Conservation (phyloP, 2,329 filamentous ascomycete genomes). For the Penicillium sp. region DNA sequence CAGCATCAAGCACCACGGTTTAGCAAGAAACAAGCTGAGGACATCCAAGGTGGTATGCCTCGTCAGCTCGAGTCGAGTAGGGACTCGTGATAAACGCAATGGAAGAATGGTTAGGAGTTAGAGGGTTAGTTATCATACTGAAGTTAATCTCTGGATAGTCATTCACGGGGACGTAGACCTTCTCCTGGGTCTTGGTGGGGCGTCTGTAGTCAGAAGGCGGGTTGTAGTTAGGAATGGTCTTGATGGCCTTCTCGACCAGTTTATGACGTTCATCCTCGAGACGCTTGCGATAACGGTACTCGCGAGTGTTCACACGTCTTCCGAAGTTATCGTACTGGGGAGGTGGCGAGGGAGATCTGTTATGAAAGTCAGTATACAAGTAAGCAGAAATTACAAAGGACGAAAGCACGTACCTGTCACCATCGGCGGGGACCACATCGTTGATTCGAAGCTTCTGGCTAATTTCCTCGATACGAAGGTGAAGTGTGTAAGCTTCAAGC, state of each 20-base stretch:
- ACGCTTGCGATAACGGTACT: conserved; percentile 96
- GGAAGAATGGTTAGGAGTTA: conserved; percentile 67
- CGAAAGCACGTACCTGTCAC: conserved; percentile 68
- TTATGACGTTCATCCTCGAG: conserved; percentile 99
- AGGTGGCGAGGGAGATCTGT: conserved; percentile 87
- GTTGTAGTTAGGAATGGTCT: conserved; percentile 98
- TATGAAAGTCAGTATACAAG: conserved; percentile 18
- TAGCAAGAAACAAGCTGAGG: conserved; percentile 46
- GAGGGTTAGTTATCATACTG: conserved; percentile 99
- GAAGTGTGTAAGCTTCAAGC: conserved; percentile 92
- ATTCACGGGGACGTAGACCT: conserved; percentile 99
- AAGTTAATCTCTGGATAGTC: conserved; percentile 99
- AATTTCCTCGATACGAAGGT: conserved; percentile 97
- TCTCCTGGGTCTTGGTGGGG: conserved; percentile 99
- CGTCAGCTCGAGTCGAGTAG: conserved; percentile 47
- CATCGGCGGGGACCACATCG: conserved; percentile 95
- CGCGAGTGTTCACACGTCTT: conserved; percentile 97
- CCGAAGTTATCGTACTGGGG: conserved; percentile 99
- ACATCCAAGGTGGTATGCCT: conserved; percentile 35
- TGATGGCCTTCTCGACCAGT: conserved; percentile 98
- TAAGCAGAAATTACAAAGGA: background rate
- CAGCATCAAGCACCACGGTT: conserved; percentile 40
- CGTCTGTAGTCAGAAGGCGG: conserved; percentile 97
- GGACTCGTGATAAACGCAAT: conserved; percentile 41
- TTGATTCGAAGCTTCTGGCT: conserved; percentile 99